Evolutionary conservation across 768 basidiomycete genomes (phyloP).

Genomic region (Sarcodon sp.): DNA sequence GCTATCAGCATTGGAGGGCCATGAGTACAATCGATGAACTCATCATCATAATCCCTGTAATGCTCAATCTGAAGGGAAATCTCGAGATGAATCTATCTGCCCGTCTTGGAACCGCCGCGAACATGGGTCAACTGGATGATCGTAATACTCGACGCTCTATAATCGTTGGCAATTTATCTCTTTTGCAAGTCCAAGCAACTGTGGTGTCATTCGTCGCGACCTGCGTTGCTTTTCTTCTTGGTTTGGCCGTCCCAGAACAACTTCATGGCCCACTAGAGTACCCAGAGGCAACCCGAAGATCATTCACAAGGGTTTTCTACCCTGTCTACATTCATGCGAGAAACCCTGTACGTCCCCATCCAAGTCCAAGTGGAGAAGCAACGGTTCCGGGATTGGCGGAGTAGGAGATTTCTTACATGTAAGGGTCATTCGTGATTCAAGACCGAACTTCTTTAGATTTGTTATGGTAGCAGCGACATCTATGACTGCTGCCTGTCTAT

Average conservation of each 20-base stretch:
- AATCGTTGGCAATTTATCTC: slow-evolving; percentile 68
- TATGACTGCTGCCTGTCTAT: slow-evolving; percentile 72
- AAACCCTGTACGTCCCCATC: neutral
- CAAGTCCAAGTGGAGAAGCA: neutral
- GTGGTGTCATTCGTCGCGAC: slow-evolving; percentile 84
- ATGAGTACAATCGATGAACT: slow-evolving; percentile 88
- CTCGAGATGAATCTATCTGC: slow-evolving; percentile 98
- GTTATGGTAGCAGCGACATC: slow-evolving; percentile 65
- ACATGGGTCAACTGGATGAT: slow-evolving; percentile 84
- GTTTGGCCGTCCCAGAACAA: slow-evolving; percentile 39
- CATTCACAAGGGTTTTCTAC: neutral
- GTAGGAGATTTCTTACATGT: slow-evolving; percentile 13
- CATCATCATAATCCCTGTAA: slow-evolving; percentile 90
- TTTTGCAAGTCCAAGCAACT: slow-evolving; percentile 90
- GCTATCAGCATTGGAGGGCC: slow-evolving; percentile 66
- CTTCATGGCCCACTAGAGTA: slow-evolving; percentile 7
- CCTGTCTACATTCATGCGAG: neutral
- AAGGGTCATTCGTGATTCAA: neutral
- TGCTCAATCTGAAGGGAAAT: slow-evolving; percentile 95
- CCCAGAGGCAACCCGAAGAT: neutral
- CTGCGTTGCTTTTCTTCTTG: slow-evolving; percentile 60
- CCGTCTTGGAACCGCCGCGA: slow-evolving; percentile 87
- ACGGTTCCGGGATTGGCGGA: slow-evolving; percentile 20
- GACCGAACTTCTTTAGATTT: slow-evolving; percentile 32
- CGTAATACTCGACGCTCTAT: slow-evolving; percentile 46